Evolutionary conservation across 768 basidiomycete species (phyloP), one percentile per base, ranked within the genome.

Genomic region (Tricholoma sp.): DNA sequence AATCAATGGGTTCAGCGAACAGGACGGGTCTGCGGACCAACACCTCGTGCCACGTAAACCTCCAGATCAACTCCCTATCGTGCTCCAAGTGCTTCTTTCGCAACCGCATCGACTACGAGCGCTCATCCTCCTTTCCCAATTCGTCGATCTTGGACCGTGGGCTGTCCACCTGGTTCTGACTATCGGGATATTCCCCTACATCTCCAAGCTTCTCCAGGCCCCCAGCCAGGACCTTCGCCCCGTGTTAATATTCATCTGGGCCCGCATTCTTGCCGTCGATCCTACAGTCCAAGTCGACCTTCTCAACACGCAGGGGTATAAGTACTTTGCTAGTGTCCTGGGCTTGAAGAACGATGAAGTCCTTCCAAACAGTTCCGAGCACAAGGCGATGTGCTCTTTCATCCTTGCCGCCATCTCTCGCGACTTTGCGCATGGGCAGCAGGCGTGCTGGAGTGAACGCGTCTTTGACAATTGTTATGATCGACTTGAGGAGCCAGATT

Each of bases 151-250:
- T 6, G 97, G 97, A 0, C 95, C 97, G 11, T 98, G 97, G 96
- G 97, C 97, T 0, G 97, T 98, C 50, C 90, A 97, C 63, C 84
- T 98, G 12, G 94, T 96, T 11, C 79, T 99, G 34, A 89, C 89
- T 5, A 98, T 99, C 64, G 97, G 97, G 11, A 98, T 98, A 66
- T 98, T 98, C 76, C 96, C 97, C 3, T 99, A 98, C 69, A 98
- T 98, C 52, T 91, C 93, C 56, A 95, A 97, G 66, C 82, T 99
- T 5, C 81, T 99, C 6, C 94, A 97, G 71, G 94, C 96, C 0
- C 93, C 94, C 0, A 91, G 94, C 1, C 86, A 88, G 62, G 96
- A 98, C 64, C 81, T 98, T n/a, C 89, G 94, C 24, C 97, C 97
- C 0, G 96, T 98, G 8, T 79, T 99, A 19, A 98, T 98, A 61